Conservation (phyloP, 2,329 filamentous ascomycete genomes). For the Sporothrix euskadiensis region DNA sequence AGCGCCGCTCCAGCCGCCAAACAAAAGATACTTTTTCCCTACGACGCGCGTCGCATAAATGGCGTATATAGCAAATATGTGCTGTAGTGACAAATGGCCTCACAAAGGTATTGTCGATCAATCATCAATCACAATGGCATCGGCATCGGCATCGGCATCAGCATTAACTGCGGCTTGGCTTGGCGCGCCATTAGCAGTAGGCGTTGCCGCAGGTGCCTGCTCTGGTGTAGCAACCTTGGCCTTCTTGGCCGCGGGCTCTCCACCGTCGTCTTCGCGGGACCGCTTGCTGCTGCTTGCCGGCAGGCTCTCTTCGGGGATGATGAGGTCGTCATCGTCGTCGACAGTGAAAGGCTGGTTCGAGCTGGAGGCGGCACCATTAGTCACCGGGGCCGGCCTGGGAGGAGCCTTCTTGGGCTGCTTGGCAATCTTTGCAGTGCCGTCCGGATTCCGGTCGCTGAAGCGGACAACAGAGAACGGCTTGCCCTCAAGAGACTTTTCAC, state of each 20-base stretch:
- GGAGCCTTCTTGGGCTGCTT: slow-evolving; percentile 44
- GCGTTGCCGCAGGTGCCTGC: slow-evolving; percentile 25
- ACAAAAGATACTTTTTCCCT: not conserved
- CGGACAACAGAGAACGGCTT: slow-evolving; percentile 56
- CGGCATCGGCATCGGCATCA: not conserved
- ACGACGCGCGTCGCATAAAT: not conserved
- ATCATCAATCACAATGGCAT: slow-evolving; percentile 4
- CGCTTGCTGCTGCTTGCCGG: slow-evolving; percentile 46
- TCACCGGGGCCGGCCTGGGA: slow-evolving; percentile 46
- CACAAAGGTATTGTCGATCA: not conserved
- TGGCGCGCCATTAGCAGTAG: not conserved
- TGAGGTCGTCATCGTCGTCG: slow-evolving; percentile 42
- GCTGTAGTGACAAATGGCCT: not conserved
- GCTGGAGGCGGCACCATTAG: slow-evolving; percentile 43
- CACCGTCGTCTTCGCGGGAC: slow-evolving; percentile 46
- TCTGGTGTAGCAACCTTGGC: slow-evolving; percentile 42
- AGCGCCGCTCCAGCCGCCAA: slow-evolving; percentile 27
- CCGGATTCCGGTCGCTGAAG: slow-evolving; percentile 35
- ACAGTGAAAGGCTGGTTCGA: slow-evolving; percentile 36
- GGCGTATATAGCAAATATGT: not conserved
- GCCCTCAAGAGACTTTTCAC: slow-evolving; percentile 47
- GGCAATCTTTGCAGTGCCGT: slow-evolving; percentile 33
- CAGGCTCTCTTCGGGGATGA: slow-evolving; percentile 34
- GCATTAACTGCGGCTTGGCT: not conserved
- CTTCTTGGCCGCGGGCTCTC: slow-evolving; percentile 49